Conservation (phyloP, 2,329 filamentous ascomycete species). For the Neurospora sp. region DNA sequence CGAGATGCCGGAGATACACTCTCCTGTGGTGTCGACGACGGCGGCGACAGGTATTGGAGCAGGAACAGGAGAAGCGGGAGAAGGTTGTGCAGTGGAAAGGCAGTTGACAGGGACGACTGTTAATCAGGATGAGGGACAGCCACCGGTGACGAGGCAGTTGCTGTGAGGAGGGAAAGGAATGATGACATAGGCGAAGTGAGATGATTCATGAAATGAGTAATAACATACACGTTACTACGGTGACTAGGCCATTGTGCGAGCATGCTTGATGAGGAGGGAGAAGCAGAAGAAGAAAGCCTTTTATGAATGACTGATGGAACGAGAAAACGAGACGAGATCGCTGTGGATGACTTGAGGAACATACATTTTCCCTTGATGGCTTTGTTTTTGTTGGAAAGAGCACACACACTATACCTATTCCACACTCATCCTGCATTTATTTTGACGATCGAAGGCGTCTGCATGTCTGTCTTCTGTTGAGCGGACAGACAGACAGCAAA, state of each 20-base stretch:
- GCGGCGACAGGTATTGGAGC: background rate
- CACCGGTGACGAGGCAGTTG: background rate
- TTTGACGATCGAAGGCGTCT: background rate
- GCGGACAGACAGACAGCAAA: background rate
- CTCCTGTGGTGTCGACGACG: background rate
- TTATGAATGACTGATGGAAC: background rate
- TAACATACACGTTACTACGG: background rate
- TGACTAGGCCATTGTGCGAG: background rate
- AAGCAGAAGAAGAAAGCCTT: background rate
- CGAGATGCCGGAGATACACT: background rate
- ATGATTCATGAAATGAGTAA: background rate
- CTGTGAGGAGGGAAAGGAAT: background rate
- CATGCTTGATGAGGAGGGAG: background rate
- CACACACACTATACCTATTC: background rate
- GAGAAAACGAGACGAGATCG: background rate
- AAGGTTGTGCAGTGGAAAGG: background rate
- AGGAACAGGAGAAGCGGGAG: background rate
- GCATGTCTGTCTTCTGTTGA: background rate
- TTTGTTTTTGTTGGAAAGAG: background rate
- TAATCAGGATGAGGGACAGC: background rate
- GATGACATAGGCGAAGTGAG: background rate
- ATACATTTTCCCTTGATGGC: background rate
- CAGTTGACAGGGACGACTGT: background rate
- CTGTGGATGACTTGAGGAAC: background rate
- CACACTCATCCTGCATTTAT: background rate